Conservation (phyloP, 1,139 yeast species). For the Taphrina sp. region DNA sequence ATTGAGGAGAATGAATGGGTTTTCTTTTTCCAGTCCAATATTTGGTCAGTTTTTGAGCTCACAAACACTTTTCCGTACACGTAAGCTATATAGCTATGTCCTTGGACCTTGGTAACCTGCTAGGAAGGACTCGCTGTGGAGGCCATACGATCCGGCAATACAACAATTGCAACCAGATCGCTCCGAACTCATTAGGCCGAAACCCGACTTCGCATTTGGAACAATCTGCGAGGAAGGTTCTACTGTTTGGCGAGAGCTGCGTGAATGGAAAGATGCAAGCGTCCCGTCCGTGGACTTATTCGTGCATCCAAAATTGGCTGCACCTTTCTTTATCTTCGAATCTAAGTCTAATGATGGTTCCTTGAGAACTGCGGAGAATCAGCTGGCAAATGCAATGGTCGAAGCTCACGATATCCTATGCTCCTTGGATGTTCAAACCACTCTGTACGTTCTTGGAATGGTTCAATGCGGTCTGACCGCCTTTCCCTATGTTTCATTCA, state of each 20-base stretch:
- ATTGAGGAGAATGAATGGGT: too few relatives aligned
- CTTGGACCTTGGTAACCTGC: too few relatives aligned
- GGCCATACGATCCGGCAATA: too few relatives aligned
- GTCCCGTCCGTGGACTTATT: neutral
- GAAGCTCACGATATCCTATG: neutral
- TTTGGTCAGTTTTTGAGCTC: too few relatives aligned
- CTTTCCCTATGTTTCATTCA: too few relatives aligned
- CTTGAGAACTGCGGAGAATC: slow-evolving; percentile 1
- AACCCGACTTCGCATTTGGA: neutral
- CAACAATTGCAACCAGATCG: neutral
- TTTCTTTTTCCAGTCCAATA: too few relatives aligned
- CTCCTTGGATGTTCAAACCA: neutral
- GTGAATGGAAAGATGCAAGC: neutral
- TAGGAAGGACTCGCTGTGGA: too few relatives aligned
- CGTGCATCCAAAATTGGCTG: neutral
- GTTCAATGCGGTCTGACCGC: too few relatives aligned
- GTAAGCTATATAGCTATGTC: too few relatives aligned
- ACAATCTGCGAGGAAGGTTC: neutral
- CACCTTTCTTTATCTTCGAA: neutral
- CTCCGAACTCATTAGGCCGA: neutral
- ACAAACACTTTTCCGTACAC: too few relatives aligned
- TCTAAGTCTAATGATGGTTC: neutral
- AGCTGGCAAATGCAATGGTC: slow-evolving; percentile 1
- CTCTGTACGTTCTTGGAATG: neutral
- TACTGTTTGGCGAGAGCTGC: neutral